These are phyloP conservation scores for Phytopythium cucurbitacearum DNA, from an alignment of 352 stramenopile genomes.

Conservation along the genomic window DNA sequence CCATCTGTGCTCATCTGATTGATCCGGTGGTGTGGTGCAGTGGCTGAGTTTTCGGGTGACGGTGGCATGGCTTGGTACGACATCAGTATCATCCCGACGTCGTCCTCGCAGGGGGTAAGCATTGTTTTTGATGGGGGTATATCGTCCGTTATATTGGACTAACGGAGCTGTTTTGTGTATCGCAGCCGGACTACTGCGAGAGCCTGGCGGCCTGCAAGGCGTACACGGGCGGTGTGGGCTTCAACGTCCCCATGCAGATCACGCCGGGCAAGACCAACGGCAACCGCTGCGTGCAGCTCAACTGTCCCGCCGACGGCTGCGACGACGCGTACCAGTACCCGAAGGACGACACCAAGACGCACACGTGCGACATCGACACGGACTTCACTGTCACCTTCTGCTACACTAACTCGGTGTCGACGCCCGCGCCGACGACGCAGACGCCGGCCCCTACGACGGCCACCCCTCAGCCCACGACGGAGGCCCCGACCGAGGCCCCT, in stretches of 20 bases:
- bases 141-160: not conserved
- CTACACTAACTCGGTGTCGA: conserved; percentile 15
- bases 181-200: conserved; percentile 37
- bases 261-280: conserved; percentile 27
- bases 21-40: conserved; percentile 10
- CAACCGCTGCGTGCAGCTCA: conserved; percentile 40
- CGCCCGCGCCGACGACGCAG: conserved; percentile 10
- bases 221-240: conserved; percentile 50
- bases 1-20: conserved; percentile 1
- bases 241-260: conserved; percentile 74
- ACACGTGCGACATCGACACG: conserved; percentile 37
- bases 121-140: not conserved
- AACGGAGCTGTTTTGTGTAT: conserved; percentile 1
- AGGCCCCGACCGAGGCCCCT: conserved; percentile 10
- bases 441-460: conserved; percentile 12
- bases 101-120: conserved; percentile 11
- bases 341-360: conserved; percentile 68
- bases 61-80: conserved; percentile 56
- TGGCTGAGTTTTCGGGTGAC: conserved; percentile 67
- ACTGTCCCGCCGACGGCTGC: conserved; percentile 51
- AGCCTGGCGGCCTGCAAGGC: conserved; percentile 50
- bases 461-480: conserved; percentile 8
- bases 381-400: conserved; percentile 67
- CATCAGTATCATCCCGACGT: conserved; percentile 76
- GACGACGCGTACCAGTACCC: conserved; percentile 65